Evolutionary conservation across 495 filamentous ascomycete species (phyloP).

Genomic region (Aspergillus indologenus): DNA sequence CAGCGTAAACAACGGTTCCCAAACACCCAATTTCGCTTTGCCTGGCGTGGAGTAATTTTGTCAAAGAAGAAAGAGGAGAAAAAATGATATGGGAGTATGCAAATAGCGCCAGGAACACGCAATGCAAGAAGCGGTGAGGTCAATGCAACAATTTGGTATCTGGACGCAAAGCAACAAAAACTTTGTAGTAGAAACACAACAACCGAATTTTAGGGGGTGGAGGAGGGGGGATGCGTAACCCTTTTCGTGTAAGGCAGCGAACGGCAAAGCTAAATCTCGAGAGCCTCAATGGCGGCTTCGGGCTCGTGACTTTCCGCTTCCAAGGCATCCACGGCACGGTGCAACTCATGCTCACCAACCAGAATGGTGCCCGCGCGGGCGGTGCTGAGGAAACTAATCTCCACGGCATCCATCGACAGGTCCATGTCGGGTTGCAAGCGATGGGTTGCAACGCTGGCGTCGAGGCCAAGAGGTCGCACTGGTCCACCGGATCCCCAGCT

Average conservation of each 20-base stretch:
- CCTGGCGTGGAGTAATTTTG: background rate
- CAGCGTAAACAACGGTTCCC: background rate
- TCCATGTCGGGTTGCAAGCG: conserved; percentile 42
- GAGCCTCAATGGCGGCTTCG: conserved; percentile 15
- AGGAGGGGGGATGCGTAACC: background rate
- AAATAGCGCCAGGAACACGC: background rate
- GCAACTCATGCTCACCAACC: conserved; percentile 68
- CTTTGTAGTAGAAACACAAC: background rate
- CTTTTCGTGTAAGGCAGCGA: background rate
- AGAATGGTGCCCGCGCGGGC: conserved; percentile 89
- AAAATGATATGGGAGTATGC: background rate
- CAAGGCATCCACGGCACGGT: conserved; percentile 68
- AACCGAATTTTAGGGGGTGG: background rate
- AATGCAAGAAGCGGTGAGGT: background rate
- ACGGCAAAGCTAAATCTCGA: conserved; percentile 12
- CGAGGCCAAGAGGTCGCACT: conserved; percentile 13
- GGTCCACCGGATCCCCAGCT: conserved; percentile 13
- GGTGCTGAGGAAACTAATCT: conserved; percentile 88
- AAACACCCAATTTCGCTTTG: background rate
- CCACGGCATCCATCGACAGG: conserved; percentile 56
- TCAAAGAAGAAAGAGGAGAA: background rate
- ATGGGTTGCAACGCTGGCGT: conserved; percentile 22
- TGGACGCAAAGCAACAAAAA: background rate
- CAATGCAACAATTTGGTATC: background rate
- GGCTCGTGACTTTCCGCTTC: conserved; percentile 37